Conservation (phyloP, 805 yeast species). For the Ogataea zsoltii region DNA sequence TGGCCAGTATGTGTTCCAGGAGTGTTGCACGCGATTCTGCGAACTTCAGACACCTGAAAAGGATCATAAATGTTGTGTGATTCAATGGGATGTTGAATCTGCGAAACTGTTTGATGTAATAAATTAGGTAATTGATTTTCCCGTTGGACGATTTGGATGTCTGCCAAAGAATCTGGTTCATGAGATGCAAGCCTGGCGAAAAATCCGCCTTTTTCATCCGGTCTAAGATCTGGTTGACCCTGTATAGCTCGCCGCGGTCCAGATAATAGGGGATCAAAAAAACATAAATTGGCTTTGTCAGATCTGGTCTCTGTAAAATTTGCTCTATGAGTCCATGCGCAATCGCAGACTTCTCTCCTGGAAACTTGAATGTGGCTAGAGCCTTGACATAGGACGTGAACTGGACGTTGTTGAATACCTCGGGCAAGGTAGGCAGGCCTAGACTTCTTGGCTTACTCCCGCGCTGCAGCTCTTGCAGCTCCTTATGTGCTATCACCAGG, state of each 20-base stretch:
- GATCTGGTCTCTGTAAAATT: not conserved
- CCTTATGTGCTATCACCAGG: not conserved
- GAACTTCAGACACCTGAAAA: conserved; percentile 6
- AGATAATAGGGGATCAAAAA: conserved; percentile 4
- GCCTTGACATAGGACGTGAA: conserved; percentile 3
- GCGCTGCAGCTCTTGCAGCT: not conserved
- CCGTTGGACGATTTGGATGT: not conserved
- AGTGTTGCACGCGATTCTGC: conserved; percentile 7
- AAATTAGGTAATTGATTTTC: conserved; percentile 6
- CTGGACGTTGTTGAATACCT: not conserved
- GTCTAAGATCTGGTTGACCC: conserved; percentile 3
- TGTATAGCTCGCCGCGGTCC: conserved; percentile 3
- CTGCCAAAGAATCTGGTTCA: conserved; percentile 6
- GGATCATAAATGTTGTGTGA: conserved; percentile 15
- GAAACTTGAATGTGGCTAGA: conserved; percentile 1
- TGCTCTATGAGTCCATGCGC: not conserved
- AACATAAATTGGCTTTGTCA: not conserved
- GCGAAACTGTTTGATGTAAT: conserved; percentile 2
- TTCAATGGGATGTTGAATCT: conserved; percentile 7
- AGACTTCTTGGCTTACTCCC: not conserved
- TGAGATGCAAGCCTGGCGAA: not conserved
- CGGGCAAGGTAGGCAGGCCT: conserved; percentile 1
- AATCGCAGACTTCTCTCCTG: not conserved
- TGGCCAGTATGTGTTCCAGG: not conserved
- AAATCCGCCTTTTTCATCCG: conserved; percentile 1